Evolutionary conservation across 768 basidiomycete genomes (phyloP).

Genomic region (Hericium coralloides): DNA sequence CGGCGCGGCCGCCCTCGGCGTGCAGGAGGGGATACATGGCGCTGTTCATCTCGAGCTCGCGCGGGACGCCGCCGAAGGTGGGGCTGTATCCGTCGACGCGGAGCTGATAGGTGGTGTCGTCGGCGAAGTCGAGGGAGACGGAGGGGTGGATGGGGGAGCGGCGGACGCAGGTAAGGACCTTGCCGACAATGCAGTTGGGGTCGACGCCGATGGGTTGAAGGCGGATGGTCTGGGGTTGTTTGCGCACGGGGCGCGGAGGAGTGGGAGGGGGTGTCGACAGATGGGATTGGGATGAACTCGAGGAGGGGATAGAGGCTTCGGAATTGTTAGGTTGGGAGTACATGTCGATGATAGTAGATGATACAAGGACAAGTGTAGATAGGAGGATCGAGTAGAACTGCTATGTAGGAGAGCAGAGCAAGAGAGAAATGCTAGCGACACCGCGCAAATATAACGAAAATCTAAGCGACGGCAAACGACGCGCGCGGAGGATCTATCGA

Average conservation of each 20-base stretch:
- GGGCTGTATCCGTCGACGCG: constrained; percentile 61
- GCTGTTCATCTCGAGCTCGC: constrained; percentile 46
- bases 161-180: constrained; percentile 22
- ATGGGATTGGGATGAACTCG: neutral
- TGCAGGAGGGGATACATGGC: constrained; percentile 31
- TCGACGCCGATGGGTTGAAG: constrained; percentile 20
- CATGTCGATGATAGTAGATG: neutral
- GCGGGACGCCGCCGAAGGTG: constrained; percentile 44
- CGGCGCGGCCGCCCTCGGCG: constrained; percentile 16
- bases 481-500: no score
- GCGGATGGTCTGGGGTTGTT: constrained; percentile 9
- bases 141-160: constrained; percentile 25
- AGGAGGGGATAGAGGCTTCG: neutral
- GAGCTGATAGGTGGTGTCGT: constrained; percentile 30
- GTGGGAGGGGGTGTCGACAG: constrained; percentile 1
- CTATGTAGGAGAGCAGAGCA: neutral
- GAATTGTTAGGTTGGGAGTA: neutral
- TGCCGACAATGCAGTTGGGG: constrained; percentile 24
- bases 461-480: no score
- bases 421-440: neutral
- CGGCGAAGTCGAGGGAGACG: constrained; percentile 27
- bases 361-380: neutral
- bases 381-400: neutral
- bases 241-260: constrained; percentile 3
- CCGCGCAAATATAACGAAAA: no score